A percentile compares a stretch with the other conserved stretches of the same genome.
Evolutionary conservation across 2,329 filamentous ascomycete genomes (phyloP).

Genomic region (Lecanicillium sp.): DNA sequence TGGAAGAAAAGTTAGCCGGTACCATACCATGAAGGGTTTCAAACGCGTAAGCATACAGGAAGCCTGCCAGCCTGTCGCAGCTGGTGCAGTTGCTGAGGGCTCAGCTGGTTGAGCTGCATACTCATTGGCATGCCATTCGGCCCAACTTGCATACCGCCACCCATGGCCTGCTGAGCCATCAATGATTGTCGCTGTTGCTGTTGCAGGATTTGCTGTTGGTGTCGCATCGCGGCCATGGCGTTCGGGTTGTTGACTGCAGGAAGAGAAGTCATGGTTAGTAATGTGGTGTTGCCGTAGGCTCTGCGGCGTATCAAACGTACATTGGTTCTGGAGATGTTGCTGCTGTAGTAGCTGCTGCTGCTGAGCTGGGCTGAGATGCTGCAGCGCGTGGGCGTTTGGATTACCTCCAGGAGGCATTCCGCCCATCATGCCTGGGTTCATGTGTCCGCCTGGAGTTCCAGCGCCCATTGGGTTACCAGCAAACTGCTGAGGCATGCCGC

Average conservation of each 20-base stretch:
- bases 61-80: slow-evolving; percentile 34
- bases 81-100: slow-evolving; percentile 41
- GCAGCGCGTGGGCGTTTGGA: slow-evolving; percentile 61
- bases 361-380: slow-evolving; percentile 59
- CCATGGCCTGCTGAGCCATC: slow-evolving; percentile 45
- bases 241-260: slow-evolving; percentile 26
- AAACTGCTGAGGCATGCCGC: slow-evolving; percentile 59
- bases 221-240: slow-evolving; percentile 34
- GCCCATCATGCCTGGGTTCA: slow-evolving; percentile 68
- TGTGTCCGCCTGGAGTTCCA: slow-evolving; percentile 62
- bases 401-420: slow-evolving; percentile 63
- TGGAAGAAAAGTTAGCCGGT: slow-evolving; percentile 6
- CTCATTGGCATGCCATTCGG: slow-evolving; percentile 34
- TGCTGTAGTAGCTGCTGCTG: slow-evolving; percentile 51
- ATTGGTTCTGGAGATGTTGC: slow-evolving; percentile 25
- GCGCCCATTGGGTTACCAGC: slow-evolving; percentile 57
- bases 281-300: too few relatives aligned
- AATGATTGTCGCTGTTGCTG: slow-evolving; percentile 49
- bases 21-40: neutral
- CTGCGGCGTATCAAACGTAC: slow-evolving; percentile 19
- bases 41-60: slow-evolving; percentile 26
- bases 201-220: slow-evolving; percentile 49
- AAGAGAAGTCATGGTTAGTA: slow-evolving; percentile 9
- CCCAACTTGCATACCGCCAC: slow-evolving; percentile 20
- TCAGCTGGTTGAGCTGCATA: slow-evolving; percentile 36